Percentiles rank a stretch among this genome's conserved stretches.
Evolutionary conservation across 2,329 filamentous ascomycete species (phyloP).

Genomic region (Cladorrhinum sp.): DNA sequence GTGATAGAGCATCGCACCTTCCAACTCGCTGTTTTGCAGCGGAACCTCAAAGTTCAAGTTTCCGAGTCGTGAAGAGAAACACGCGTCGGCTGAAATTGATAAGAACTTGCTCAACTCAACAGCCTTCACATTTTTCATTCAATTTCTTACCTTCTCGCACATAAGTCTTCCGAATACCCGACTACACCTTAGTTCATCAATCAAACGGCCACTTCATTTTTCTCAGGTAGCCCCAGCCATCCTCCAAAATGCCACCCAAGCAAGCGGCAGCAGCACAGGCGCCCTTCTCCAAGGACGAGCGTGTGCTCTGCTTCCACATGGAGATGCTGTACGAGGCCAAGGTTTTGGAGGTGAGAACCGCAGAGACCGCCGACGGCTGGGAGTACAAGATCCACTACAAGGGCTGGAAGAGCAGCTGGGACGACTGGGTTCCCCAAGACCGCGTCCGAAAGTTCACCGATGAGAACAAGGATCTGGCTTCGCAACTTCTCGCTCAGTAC

Average conservation of each 20-base stretch:
- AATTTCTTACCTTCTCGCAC: not conserved
- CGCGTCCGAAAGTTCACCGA: constrained; percentile 91
- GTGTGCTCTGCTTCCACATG: constrained; percentile 93
- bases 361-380: constrained; percentile 68
- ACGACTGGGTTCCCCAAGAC: constrained; percentile 95
- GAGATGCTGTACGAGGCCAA: constrained; percentile 98
- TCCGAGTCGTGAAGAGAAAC: not conserved
- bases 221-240: too few species aligned
- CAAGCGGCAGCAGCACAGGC: constrained; percentile 35
- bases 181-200: not conserved
- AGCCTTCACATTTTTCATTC: not conserved
- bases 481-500: constrained; percentile 67
- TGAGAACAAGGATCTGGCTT: constrained; percentile 88
- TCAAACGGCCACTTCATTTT: not conserved
- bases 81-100: not conserved
- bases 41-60: not conserved
- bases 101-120: not conserved
- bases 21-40: not conserved
- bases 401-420: constrained; percentile 99
- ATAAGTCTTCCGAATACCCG: not conserved
- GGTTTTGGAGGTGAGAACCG: constrained; percentile 72
- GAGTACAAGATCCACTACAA: constrained; percentile 97
- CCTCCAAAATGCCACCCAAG: not conserved
- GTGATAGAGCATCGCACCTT: not conserved
- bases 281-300: constrained; percentile 74